A percentile compares a stretch with the other conserved stretches of the same genome.
These are phyloP conservation scores for Plasmodium inui DNA, from an alignment of 169 alveolate species.

Conservation along the genomic window DNA sequence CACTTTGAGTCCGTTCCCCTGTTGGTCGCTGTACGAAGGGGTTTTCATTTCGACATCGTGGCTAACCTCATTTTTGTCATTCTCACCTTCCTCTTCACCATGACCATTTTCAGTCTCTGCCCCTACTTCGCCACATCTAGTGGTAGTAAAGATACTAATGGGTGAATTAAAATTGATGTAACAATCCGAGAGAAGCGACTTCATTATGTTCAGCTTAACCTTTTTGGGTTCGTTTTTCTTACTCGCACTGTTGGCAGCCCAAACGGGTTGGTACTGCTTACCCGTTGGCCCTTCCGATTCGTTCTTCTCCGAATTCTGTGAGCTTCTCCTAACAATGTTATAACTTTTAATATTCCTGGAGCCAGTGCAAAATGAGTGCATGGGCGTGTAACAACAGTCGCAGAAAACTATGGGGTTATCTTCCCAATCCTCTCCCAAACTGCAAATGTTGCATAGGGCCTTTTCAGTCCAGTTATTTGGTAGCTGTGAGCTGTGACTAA, in stretches of 20 bases:
- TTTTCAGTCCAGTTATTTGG: constrained; percentile 87
- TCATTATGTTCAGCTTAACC: constrained; percentile 32
- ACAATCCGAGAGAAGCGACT: constrained; percentile 23
- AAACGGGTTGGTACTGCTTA: neutral
- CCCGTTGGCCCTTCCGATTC: neutral
- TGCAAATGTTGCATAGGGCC: constrained; percentile 85
- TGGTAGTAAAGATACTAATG: constrained; percentile 1
- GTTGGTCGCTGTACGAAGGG: neutral
- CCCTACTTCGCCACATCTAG: neutral
- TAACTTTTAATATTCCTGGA: constrained; percentile 50
- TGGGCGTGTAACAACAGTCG: constrained; percentile 87
- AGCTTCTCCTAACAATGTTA: constrained; percentile 17
- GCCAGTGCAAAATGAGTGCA: constrained; percentile 80
- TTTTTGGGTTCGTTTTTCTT: constrained; percentile 4
- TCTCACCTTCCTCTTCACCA: neutral
- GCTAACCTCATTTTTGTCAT: neutral
- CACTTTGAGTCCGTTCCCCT: neutral
- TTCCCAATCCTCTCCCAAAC: constrained; percentile 87
- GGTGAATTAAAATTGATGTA: constrained; percentile 14
- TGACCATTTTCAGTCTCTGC: neutral
- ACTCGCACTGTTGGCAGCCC: neutral
- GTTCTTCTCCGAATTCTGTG: constrained; percentile 1
- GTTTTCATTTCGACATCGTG: neutral
- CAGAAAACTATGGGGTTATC: constrained; percentile 87
- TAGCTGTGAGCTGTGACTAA: constrained; percentile 78